Conservation (phyloP, 2,329 filamentous ascomycete genomes). For the Calonectria pseudoreteaudii region DNA sequence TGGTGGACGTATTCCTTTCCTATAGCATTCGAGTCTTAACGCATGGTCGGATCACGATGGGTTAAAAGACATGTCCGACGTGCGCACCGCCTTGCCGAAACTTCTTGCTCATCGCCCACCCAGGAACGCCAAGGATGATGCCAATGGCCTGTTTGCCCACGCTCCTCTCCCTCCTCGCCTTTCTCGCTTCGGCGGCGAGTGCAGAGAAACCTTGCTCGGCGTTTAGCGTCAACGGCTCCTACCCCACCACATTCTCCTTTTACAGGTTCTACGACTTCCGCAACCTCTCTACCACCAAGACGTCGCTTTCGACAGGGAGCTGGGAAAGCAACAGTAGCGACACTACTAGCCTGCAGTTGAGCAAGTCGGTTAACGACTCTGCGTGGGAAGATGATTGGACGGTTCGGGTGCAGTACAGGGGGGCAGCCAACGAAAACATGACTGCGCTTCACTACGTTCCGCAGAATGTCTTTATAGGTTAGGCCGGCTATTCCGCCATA, state of each 20-base stretch:
- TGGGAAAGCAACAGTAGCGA: constrained; percentile 11
- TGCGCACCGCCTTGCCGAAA: neutral
- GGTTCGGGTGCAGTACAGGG: constrained; percentile 5
- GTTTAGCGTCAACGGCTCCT: constrained; percentile 19
- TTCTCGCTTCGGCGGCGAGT: neutral
- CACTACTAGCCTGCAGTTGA: constrained; percentile 2
- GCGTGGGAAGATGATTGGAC: constrained; percentile 24
- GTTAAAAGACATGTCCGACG: neutral
- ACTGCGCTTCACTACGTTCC: constrained; percentile 18
- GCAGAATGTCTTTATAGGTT: constrained; percentile 24
- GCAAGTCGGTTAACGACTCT: constrained; percentile 16
- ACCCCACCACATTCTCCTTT: constrained; percentile 12
- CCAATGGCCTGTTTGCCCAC: neutral
- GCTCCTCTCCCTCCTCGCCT: neutral
- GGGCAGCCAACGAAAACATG: constrained; percentile 15
- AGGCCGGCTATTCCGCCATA: neutral
- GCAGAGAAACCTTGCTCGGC: constrained; percentile 8
- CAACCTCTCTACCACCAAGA: neutral
- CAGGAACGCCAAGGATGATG: neutral
- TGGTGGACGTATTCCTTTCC: neutral
- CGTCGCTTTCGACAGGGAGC: neutral
- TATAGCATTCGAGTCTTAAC: neutral
- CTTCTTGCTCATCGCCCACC: neutral
- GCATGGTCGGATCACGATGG: neutral
- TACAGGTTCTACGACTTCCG: constrained; percentile 26